phyloP scores from a whole-genome alignment of 495 filamentous ascomycete species.

The Coniosporium apollinis region DNA sequence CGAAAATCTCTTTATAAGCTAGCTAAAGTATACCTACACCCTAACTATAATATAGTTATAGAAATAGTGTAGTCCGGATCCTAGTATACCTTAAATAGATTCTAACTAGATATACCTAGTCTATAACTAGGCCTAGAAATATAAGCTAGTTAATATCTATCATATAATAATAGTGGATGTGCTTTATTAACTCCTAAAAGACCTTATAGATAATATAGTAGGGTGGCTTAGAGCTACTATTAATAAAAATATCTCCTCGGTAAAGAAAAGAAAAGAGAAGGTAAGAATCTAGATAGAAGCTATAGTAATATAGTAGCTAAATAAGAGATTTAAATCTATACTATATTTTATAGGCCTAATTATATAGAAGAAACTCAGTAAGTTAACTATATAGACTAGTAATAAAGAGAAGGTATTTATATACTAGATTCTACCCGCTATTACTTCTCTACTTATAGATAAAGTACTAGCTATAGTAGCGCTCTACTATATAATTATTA shows the following conservation, averaged over 20 bases:
- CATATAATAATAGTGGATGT: conserved; percentile 3
- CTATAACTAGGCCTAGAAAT: background rate
- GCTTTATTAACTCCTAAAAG: conserved; percentile 5
- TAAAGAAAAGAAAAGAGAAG: background rate
- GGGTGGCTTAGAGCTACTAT: background rate
- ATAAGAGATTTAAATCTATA: background rate
- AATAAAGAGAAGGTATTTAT: background rate
- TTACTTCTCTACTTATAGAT: background rate
- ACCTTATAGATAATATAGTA: conserved; percentile 1
- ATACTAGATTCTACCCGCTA: background rate
- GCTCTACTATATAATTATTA: background rate
- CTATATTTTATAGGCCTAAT: background rate
- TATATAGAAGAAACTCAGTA: background rate
- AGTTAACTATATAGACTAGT: background rate
- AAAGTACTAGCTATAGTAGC: background rate
- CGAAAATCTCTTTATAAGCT: background rate
- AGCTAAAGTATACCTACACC: conserved; percentile 1
- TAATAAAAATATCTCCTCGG: background rate
- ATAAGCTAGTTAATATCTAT: conserved; percentile 3
- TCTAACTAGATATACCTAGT: background rate
- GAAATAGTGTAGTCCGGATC: background rate
- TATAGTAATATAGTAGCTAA: background rate
- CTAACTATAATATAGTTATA: background rate
- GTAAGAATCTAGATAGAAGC: background rate
- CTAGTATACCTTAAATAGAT: background rate